These are phyloP conservation scores for Ustilago sp. DNA, from an alignment of 1,284 basidiomycete genomes.

Conservation along the genomic window DNA sequence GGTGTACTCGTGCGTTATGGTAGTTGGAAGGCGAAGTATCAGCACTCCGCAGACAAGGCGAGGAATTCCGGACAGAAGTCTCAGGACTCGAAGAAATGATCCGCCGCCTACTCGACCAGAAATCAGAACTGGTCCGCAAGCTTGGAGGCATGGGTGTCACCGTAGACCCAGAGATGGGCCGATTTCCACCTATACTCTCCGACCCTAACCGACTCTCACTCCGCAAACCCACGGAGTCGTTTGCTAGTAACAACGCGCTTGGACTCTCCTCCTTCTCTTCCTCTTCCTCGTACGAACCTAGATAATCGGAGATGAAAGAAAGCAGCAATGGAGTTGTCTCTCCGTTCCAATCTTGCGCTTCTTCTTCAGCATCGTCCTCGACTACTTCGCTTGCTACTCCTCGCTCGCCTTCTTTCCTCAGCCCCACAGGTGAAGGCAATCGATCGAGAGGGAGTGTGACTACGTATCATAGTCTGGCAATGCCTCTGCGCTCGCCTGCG, in stretches of 20 bases:
- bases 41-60: slow-evolving; percentile 12
- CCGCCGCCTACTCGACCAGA: slow-evolving; percentile 22
- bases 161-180: background rate
- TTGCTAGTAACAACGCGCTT: slow-evolving; percentile 5
- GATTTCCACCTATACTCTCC: background rate
- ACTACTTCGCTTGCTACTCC: slow-evolving; percentile 8
- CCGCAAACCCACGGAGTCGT: background rate
- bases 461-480: background rate
- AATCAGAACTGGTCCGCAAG: slow-evolving; percentile 10
- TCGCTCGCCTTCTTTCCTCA: slow-evolving; percentile 13
- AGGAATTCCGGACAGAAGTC: slow-evolving; percentile 6
- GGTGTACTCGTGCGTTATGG: background rate
- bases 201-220: background rate
- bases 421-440: background rate
- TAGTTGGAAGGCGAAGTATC: slow-evolving; percentile 36
- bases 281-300: background rate
- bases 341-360: slow-evolving; percentile 8
- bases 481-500: background rate
- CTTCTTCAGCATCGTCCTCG: slow-evolving; percentile 5
- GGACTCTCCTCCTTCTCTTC: slow-evolving; percentile 3
- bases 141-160: slow-evolving; percentile 11
- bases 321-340: background rate
- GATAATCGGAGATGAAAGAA: background rate
- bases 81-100: slow-evolving; percentile 30
- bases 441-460: background rate